A percentile compares a stretch with the other conserved stretches of the same genome.
Conservation (phyloP, 2,329 filamentous ascomycete species). For the Capronia epimyces region DNA sequence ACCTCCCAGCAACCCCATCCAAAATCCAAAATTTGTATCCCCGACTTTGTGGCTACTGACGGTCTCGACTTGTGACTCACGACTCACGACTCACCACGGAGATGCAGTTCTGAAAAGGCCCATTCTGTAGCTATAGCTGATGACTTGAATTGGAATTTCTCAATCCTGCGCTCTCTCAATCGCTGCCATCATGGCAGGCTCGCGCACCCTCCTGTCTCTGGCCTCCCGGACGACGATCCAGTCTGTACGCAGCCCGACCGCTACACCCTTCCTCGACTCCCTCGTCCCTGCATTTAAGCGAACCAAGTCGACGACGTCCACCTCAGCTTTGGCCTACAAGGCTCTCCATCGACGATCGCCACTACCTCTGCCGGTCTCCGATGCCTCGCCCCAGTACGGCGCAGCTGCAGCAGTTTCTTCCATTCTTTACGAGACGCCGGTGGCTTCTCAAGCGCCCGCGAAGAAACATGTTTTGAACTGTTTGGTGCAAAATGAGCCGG, state of each 20-base stretch:
- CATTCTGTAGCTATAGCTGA: background rate
- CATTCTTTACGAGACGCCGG: constrained; percentile 96
- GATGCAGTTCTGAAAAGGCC: constrained; percentile 4
- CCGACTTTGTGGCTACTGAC: no score
- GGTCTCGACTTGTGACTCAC: constrained; percentile 6
- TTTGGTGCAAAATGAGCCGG: constrained; percentile 96
- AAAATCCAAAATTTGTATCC: background rate
- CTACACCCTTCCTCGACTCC: constrained; percentile 19
- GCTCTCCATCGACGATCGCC: constrained; percentile 85
- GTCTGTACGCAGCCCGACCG: constrained; percentile 7
- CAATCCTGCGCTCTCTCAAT: background rate
- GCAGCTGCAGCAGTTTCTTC: constrained; percentile 93
- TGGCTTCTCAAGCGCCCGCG: constrained; percentile 72
- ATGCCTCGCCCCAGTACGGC: constrained; percentile 72
- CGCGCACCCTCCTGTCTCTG: constrained; percentile 37
- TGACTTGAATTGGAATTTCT: background rate
- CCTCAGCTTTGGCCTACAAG: constrained; percentile 94
- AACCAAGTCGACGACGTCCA: constrained; percentile 55
- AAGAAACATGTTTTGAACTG: constrained; percentile 98
- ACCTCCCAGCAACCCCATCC: background rate
- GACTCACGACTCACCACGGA: no score
- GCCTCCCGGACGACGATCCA: constrained; percentile 28
- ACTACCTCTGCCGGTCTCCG: constrained; percentile 71
- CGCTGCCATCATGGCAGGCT: constrained; percentile 38
- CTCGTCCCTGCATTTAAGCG: constrained; percentile 17